phyloP scores from a whole-genome alignment of 441 rosid species.

The Adansonia gregorii region DNA sequence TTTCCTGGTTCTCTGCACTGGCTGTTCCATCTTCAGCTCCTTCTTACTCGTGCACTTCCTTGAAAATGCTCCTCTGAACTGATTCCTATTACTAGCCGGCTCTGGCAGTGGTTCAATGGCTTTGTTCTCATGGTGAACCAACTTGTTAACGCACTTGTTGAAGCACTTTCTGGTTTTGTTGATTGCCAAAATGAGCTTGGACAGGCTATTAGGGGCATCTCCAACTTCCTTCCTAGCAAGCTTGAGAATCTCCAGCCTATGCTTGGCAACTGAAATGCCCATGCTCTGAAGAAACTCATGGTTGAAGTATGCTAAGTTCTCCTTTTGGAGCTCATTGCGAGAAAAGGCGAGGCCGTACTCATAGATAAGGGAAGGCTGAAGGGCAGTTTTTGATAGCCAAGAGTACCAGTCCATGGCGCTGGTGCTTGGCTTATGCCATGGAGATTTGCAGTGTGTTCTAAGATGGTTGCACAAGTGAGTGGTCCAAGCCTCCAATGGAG shows the following conservation, averaged over 20 bases:
- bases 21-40: constrained; percentile 33
- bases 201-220: constrained; percentile 30
- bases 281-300: constrained; percentile 73
- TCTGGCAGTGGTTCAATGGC: constrained; percentile 37
- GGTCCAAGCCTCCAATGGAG: constrained; percentile 25
- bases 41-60: constrained; percentile 40
- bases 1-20: constrained; percentile 39
- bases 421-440: constrained; percentile 28
- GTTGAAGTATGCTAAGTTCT: constrained; percentile 64
- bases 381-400: constrained; percentile 65
- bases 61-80: constrained; percentile 34
- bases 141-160: constrained; percentile 41
- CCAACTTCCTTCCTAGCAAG: constrained; percentile 51
- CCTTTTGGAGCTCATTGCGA: constrained; percentile 61
- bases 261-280: constrained; percentile 73
- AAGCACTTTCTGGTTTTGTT: constrained; percentile 38
- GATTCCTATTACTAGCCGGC: constrained; percentile 31
- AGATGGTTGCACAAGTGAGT: constrained; percentile 21
- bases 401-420: constrained; percentile 78
- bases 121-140: constrained; percentile 42
- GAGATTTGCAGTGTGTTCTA: constrained; percentile 35
- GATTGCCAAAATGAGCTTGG: constrained; percentile 53
- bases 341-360: constrained; percentile 64
- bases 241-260: constrained; percentile 77
- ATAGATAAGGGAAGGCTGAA: constrained; percentile 62